phyloP scores from a whole-genome alignment of 106 monocot genomes.

The Cymbidium sinense region DNA sequence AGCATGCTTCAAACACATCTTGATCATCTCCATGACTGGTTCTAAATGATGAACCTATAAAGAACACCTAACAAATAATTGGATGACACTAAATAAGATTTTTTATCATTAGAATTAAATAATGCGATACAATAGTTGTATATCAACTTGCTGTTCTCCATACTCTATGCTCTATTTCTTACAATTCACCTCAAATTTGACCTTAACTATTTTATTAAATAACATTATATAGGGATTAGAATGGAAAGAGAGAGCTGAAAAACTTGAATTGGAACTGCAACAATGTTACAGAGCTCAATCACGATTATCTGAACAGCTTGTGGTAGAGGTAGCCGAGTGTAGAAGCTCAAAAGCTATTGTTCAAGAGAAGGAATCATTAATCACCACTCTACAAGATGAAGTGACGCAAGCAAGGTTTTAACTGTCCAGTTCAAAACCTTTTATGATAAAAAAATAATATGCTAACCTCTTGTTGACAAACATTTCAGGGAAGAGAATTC shows the following conservation, averaged over 20 bases:
- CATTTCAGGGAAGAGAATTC: conserved; percentile 64
- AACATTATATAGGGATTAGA: conserved; percentile 56
- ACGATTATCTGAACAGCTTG: conserved; percentile 82
- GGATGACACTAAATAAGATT: no score
- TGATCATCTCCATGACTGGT: no score
- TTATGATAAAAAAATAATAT: background rate
- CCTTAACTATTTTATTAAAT: background rate
- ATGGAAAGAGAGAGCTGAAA: conserved; percentile 96
- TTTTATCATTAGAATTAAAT: no score
- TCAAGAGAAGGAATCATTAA: conserved; percentile 56
- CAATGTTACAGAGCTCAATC: conserved; percentile 94
- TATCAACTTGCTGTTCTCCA: background rate
- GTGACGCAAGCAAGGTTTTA: conserved; percentile 51
- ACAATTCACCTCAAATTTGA: background rate
- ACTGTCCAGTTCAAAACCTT: background rate
- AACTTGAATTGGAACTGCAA: conserved; percentile 77
- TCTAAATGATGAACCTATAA: no score
- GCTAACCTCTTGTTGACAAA: background rate
- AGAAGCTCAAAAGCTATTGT: conserved; percentile 56
- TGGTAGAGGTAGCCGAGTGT: conserved; percentile 73
- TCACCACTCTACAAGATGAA: conserved; percentile 48
- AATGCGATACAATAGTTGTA: background rate
- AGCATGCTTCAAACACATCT: no score
- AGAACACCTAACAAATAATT: no score
- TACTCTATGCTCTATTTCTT: background rate